These are phyloP conservation scores for Austroboletus niveus DNA, from an alignment of 1,284 basidiomycete species.

Conservation along the genomic window DNA sequence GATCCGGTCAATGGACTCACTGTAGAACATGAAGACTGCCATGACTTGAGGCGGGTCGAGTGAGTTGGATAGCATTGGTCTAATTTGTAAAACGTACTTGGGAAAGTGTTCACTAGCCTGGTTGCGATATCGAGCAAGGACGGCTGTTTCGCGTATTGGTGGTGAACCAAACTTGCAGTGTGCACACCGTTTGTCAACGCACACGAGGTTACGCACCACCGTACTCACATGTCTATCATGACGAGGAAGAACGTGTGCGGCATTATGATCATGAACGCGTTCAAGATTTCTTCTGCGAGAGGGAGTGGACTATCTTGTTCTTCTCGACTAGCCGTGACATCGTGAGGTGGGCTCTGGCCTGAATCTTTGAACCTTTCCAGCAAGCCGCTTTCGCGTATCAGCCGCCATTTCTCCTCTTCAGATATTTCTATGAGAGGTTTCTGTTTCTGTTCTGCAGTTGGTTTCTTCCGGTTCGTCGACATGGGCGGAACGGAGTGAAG, in stretches of 20 bases:
- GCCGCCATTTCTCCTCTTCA: conserved; percentile 73
- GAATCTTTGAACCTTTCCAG: conserved; percentile 43
- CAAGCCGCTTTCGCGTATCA: conserved; percentile 67
- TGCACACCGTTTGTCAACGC: conserved; percentile 5
- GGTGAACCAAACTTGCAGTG: conserved; percentile 61
- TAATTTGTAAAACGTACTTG: conserved; percentile 50
- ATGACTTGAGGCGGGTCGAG: conserved; percentile 47
- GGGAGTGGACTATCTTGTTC: conserved; percentile 40
- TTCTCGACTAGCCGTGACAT: conserved; percentile 2
- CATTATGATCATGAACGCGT: conserved; percentile 57
- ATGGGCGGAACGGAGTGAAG: conserved; percentile 18
- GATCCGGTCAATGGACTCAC: conserved; percentile 40
- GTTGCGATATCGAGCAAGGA: conserved; percentile 46
- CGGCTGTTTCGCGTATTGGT: conserved; percentile 65
- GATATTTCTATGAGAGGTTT: conserved; percentile 48
- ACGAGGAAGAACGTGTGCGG: conserved; percentile 70
- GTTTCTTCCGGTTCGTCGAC: conserved; percentile 40
- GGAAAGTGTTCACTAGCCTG: conserved; percentile 60
- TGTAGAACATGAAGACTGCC: conserved; percentile 73
- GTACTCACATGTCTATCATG: conserved; percentile 75
- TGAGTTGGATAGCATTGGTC: conserved; percentile 4
- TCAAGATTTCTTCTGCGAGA: conserved; percentile 70
- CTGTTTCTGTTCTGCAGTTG: conserved; percentile 9
- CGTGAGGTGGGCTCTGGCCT: background rate
- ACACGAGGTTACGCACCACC: background rate